These are phyloP conservation scores for Paramecium tetraurelia DNA, from an alignment of 73 alveolate genomes.

Conservation along the genomic window DNA sequence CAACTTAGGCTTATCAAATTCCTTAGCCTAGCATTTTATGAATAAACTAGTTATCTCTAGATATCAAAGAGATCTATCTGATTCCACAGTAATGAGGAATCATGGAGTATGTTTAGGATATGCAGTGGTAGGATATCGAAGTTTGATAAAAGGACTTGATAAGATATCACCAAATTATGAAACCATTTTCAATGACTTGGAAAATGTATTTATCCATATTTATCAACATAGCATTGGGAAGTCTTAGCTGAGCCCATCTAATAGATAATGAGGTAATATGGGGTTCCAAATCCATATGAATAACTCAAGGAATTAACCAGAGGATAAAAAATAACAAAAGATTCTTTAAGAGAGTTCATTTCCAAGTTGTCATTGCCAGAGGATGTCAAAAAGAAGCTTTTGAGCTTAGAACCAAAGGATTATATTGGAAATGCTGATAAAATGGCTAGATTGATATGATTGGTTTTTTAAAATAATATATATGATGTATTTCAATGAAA, in stretches of 20 bases:
- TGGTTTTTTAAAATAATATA: background rate
- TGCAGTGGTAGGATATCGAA: slow-evolving; percentile 70
- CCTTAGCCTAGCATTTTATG: slow-evolving; percentile 70
- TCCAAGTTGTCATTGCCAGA: slow-evolving; percentile 65
- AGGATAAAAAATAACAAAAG: slow-evolving; percentile 78
- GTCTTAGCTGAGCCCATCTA: slow-evolving; percentile 89
- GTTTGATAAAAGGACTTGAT: slow-evolving; percentile 78
- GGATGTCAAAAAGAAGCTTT: slow-evolving; percentile 63
- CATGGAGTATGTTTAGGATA: slow-evolving; percentile 86
- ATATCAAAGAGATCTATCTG: slow-evolving; percentile 88
- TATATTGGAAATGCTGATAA: slow-evolving; percentile 84
- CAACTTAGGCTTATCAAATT: slow-evolving; percentile 84
- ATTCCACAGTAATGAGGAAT: slow-evolving; percentile 91
- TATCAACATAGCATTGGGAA: slow-evolving; percentile 73
- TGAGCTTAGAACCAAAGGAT: slow-evolving; percentile 71
- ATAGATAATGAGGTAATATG: slow-evolving; percentile 85
- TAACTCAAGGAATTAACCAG: slow-evolving; percentile 83
- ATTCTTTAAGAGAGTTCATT: slow-evolving; percentile 63
- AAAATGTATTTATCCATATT: background rate
- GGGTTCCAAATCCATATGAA: slow-evolving; percentile 82
- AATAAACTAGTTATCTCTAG: slow-evolving; percentile 84
- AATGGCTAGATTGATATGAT: slow-evolving; percentile 68
- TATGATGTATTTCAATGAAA: background rate
- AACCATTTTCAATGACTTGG: slow-evolving; percentile 68
- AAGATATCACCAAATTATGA: slow-evolving; percentile 79